These are phyloP conservation scores for Kalmanozyma brasiliensis DNA, from an alignment of 1,284 basidiomycete genomes.

Conservation along the genomic window DNA sequence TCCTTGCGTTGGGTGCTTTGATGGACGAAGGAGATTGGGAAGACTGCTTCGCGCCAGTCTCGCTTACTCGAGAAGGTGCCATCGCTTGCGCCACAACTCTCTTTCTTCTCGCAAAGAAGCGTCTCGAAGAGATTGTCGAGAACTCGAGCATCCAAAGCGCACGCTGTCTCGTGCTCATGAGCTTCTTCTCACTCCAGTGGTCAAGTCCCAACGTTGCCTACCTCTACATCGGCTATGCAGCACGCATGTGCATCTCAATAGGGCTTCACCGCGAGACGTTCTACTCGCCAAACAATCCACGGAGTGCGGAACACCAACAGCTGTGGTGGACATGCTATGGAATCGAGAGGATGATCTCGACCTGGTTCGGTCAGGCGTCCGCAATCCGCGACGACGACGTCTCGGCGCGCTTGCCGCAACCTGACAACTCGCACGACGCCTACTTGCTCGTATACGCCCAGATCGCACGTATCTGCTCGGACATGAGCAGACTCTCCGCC, in stretches of 20 bases:
- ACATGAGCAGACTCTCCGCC: conserved; percentile 37
- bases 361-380: conserved; percentile 43
- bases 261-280: conserved; percentile 49
- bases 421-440: conserved; percentile 43
- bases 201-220: conserved; percentile 51
- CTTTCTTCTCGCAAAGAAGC: conserved; percentile 45
- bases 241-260: conserved; percentile 51
- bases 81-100: conserved; percentile 41
- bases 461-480: conserved; percentile 36
- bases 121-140: conserved; percentile 47
- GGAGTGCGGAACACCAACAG: conserved; percentile 33
- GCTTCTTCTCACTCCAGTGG: conserved; percentile 50
- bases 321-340: conserved; percentile 53
- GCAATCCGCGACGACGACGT: conserved; percentile 49
- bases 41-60: conserved; percentile 35
- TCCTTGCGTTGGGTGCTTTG: conserved; percentile 39
- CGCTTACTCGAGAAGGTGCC: conserved; percentile 40
- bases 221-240: conserved; percentile 49
- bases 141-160: conserved; percentile 49
- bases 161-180: conserved; percentile 48
- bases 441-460: conserved; percentile 39
- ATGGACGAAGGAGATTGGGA: conserved; percentile 53
- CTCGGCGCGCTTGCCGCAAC: conserved; percentile 31
- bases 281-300: conserved; percentile 33
- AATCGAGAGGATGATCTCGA: conserved; percentile 45